Conservation (phyloP, 257 asterid species). For the Nicotiana tomentosiformis region DNA sequence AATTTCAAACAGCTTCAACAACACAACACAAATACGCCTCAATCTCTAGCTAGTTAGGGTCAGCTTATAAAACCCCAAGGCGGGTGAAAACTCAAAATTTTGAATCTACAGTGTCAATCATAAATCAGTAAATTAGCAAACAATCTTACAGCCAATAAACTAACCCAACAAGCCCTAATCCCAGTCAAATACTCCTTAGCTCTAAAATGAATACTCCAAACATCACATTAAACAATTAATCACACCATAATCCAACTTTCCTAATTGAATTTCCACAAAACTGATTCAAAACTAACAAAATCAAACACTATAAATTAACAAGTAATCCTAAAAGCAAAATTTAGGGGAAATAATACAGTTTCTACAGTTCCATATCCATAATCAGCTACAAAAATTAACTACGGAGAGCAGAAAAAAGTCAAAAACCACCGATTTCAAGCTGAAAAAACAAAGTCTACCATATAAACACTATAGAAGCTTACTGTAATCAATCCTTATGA, state of each 20-base stretch:
- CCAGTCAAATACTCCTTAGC: not conserved
- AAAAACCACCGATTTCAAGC: not conserved
- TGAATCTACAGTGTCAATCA: not conserved
- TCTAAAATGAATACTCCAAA: too few relatives aligned
- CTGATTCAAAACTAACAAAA: not conserved
- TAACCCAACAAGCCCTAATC: constrained; percentile 1
- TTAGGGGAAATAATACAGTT: not conserved
- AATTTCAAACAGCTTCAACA: not conserved
- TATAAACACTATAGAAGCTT: not conserved
- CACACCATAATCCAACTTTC: not conserved
- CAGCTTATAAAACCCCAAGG: too few relatives aligned
- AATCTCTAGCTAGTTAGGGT: too few relatives aligned
- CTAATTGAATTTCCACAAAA: not conserved
- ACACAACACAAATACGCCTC: too few relatives aligned
- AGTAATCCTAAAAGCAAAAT: not conserved
- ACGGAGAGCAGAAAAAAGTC: not conserved
- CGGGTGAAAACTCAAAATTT: not conserved
- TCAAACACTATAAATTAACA: not conserved
- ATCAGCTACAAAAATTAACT: not conserved
- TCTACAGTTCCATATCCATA: not conserved
- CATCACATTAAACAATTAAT: not conserved
- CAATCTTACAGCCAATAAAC: not conserved
- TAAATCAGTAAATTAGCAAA: too few relatives aligned
- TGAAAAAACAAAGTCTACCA: not conserved
- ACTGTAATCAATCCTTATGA: not conserved